Evolutionary conservation across 2,329 filamentous ascomycete species (phyloP).

Genomic region (Orbilia blumenaviensis): DNA sequence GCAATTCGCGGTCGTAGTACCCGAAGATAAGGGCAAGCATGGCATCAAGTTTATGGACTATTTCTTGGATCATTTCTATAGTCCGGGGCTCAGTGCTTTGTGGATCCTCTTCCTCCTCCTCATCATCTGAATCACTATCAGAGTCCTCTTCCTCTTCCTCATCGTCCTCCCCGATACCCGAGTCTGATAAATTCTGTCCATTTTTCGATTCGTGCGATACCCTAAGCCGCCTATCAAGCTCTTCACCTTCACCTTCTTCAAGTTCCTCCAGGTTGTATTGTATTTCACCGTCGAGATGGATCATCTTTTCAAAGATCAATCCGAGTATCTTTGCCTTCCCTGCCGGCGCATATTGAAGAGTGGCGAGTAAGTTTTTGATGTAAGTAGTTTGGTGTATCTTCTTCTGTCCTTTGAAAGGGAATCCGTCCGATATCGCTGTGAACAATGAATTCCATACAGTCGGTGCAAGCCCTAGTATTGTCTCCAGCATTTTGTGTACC

Average conservation of each 20-base stretch:
- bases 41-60: constrained; percentile 88
- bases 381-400: constrained; percentile 86
- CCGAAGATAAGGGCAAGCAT: constrained; percentile 88
- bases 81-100: constrained; percentile 65
- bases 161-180: constrained; percentile 59
- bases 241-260: constrained; percentile 71
- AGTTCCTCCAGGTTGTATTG: constrained; percentile 92
- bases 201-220: constrained; percentile 57
- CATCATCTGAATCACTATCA: constrained; percentile 75
- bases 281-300: constrained; percentile 95
- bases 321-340: constrained; percentile 82
- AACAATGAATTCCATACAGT: constrained; percentile 76
- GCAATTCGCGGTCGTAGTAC: constrained; percentile 79
- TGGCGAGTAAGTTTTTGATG: constrained; percentile 80
- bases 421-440: constrained; percentile 66
- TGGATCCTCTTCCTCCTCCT: constrained; percentile 69
- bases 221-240: constrained; percentile 72
- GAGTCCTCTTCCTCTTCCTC: constrained; percentile 55
- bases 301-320: constrained; percentile 82
- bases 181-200: constrained; percentile 35
- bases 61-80: constrained; percentile 78
- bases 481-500: constrained; percentile 78
- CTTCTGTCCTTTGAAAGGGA: constrained; percentile 79
- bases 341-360: constrained; percentile 80
- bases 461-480: constrained; percentile 81